These are phyloP conservation scores for Backusella tuberculispora DNA, from an alignment of 192 early-diverging fungal species.

Conservation along the genomic window DNA sequence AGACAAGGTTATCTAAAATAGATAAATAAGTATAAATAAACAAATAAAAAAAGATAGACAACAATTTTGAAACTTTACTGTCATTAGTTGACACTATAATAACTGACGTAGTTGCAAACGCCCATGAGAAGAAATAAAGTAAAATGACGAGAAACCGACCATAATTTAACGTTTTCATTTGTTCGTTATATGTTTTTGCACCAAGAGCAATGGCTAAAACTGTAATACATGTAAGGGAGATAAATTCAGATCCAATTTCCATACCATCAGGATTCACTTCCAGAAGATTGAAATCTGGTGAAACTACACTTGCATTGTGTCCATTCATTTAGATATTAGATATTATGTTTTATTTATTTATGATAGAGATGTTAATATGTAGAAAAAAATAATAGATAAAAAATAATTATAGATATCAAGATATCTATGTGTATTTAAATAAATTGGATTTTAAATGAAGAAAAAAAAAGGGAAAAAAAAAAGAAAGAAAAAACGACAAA, in stretches of 20 bases:
- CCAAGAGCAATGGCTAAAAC: constrained; percentile 47
- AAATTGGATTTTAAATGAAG: neutral
- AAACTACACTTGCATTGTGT: neutral
- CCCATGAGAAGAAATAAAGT: constrained; percentile 48
- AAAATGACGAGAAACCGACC: constrained; percentile 47
- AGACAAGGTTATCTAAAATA: constrained; percentile 36
- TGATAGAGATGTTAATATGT: neutral
- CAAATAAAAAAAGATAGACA: neutral
- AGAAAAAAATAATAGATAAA: neutral
- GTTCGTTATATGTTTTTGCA: constrained; percentile 45
- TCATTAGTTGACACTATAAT: constrained; percentile 51
- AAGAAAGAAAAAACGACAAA: neutral
- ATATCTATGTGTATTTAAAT: neutral
- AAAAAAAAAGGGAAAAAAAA: neutral
- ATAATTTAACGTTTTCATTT: constrained; percentile 46
- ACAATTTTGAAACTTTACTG: constrained; percentile 26
- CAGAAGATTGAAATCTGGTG: neutral
- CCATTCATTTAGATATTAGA: neutral
- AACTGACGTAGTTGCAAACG: constrained; percentile 44
- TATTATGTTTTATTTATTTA: constrained; percentile 5
- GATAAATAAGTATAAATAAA: neutral
- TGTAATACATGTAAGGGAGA: constrained; percentile 46
- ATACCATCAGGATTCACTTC: constrained; percentile 26
- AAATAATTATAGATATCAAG: neutral
- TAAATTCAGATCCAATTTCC: constrained; percentile 46